Evolutionary conservation across 2,329 filamentous ascomycete genomes (phyloP).

Genomic region (Fusarium compactum): DNA sequence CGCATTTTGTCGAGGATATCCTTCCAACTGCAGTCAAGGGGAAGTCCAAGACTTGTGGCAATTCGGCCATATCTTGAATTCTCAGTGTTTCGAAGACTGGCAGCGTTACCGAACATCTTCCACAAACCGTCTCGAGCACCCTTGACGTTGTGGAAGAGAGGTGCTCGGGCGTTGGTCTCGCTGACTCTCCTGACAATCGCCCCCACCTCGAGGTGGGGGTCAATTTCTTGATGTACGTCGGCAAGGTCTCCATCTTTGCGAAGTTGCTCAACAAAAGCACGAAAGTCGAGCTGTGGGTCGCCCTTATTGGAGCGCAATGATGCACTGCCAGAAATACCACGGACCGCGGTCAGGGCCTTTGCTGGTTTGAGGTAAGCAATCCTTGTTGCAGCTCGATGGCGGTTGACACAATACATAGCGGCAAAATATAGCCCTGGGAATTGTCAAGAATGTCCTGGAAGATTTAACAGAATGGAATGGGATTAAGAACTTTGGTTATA

Average conservation of each 20-base stretch:
- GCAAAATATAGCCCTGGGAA: no score
- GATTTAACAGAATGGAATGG: no score
- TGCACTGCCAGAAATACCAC: neutral
- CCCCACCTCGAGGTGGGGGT: slow-evolving; percentile 59
- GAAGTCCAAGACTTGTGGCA: slow-evolving; percentile 54
- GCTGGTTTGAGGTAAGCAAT: no score
- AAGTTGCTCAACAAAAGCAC: slow-evolving; percentile 19
- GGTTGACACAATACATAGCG: no score
- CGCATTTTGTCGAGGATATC: slow-evolving; percentile 4
- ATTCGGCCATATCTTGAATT: slow-evolving; percentile 55
- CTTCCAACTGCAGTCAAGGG: neutral
- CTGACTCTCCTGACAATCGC: slow-evolving; percentile 61
- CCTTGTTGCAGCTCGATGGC: no score
- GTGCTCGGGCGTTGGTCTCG: slow-evolving; percentile 60
- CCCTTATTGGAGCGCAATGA: neutral
- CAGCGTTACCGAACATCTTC: slow-evolving; percentile 63
- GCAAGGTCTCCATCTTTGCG: slow-evolving; percentile 56
- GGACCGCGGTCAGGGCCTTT: no score
- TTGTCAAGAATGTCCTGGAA: no score
- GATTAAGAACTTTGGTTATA: no score
- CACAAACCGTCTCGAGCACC: slow-evolving; percentile 55
- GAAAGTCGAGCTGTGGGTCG: slow-evolving; percentile 24
- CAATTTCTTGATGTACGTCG: slow-evolving; percentile 57
- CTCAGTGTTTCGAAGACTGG: slow-evolving; percentile 47
- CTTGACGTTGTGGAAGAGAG: slow-evolving; percentile 64